These are phyloP conservation scores for Venustampulla echinocandica DNA, from an alignment of 495 filamentous ascomycete species.

Conservation along the genomic window DNA sequence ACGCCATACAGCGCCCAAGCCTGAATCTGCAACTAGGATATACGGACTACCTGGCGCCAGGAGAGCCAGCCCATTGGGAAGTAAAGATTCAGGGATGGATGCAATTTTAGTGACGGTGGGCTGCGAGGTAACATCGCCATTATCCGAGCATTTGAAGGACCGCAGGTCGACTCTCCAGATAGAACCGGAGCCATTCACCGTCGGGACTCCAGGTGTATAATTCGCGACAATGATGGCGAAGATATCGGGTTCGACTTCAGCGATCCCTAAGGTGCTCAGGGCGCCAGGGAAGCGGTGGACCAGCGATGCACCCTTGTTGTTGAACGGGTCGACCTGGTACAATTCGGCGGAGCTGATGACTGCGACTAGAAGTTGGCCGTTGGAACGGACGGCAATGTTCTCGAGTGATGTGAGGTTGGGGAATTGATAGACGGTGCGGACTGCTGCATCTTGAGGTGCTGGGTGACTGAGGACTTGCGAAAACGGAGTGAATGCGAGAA, in stretches of 20 bases:
- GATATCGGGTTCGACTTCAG: neutral
- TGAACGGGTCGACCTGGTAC: neutral
- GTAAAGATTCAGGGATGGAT: slow-evolving; percentile 29
- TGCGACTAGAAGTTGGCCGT: neutral
- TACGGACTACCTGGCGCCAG: slow-evolving; percentile 11
- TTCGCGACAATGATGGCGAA: neutral
- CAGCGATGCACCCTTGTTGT: neutral
- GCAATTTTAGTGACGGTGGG: slow-evolving; percentile 22
- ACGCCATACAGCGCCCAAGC: slow-evolving; percentile 28
- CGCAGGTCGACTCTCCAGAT: neutral
- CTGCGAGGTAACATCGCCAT: neutral
- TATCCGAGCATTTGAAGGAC: slow-evolving; percentile 9
- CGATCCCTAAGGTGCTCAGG: neutral
- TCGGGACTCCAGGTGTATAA: neutral
- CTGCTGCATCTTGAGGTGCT: too few species aligned
- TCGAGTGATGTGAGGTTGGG: neutral
- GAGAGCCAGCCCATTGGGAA: slow-evolving; percentile 33
- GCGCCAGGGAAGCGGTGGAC: neutral
- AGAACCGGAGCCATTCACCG: neutral
- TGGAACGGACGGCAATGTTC: neutral
- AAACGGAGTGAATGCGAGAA: too few species aligned
- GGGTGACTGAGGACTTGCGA: too few species aligned
- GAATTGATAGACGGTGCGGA: neutral
- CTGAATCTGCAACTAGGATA: slow-evolving; percentile 35
- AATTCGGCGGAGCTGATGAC: neutral